Evolutionary conservation across 352 stramenopile species (phyloP), one percentile per base, ranked within the genome.

Genomic region (Globisporangium parvum): DNA sequence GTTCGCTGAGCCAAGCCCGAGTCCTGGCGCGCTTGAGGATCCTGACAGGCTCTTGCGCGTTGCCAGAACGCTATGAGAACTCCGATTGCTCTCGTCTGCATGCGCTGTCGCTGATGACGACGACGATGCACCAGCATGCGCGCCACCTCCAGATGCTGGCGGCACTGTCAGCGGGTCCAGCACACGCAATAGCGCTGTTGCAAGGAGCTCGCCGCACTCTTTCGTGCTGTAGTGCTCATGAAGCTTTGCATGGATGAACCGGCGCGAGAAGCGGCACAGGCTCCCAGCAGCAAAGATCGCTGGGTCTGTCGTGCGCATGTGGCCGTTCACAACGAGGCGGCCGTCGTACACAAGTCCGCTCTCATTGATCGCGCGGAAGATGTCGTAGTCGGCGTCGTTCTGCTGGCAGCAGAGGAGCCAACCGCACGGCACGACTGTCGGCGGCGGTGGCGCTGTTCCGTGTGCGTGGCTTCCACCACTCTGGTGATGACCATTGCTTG

Each of bases 291-390:
- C 82, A 2, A 93, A 71, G n/a, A 96, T 82, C 37, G 66, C 59
- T 11, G 74, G 63, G 58, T 98, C 91, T 0, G 85, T 87, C 26
- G 91, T 98, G 26, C 75, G 73, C 72, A 97, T 90, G 37, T 67
- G 62, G 15, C 80, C 80, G 57, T 95, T 88, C 21, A 97, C 90
- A 33, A 97, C 89, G 28, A 98, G 75, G 0, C 87, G 75, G 0
- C 90, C 90, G 60, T 98, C 90, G 63, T 96, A 97, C 21, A 97
- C 90, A 33, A 98, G 77, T 8, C 90, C 91, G 53, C 79, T 88
- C 46, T 95, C 85, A 62, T 97, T 96, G 48, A 96, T 87, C 11
- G 88, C 88, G 5, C 75, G 75, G 61, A 97, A 98, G 1, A 96
- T 65, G 65, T 96, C 88, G 17, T 79, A 73, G 63, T 96, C 86